phyloP scores from a whole-genome alignment of 495 filamentous ascomycete species.

The Penicillium verhagenii region DNA sequence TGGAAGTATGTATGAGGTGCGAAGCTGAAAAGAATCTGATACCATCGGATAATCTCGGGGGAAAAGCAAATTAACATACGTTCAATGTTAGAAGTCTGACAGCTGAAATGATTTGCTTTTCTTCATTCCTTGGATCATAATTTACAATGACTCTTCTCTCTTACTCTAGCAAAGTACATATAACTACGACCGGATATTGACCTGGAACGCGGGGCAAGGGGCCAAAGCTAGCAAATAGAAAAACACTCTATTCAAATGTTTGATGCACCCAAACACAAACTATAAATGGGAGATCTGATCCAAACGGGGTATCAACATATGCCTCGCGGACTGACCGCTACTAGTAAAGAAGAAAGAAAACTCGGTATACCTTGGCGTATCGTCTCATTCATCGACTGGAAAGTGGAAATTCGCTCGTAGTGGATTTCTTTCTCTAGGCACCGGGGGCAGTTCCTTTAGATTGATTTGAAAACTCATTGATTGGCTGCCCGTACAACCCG shows the following conservation, averaged over 20 bases:
- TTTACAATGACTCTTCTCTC: no score
- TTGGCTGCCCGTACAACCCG: slow-evolving; percentile 11
- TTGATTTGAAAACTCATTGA: neutral
- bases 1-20: neutral
- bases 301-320: slow-evolving; percentile 2
- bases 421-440: neutral
- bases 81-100: neutral
- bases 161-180: no score
- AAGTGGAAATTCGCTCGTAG: neutral
- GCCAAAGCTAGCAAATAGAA: neutral
- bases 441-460: neutral
- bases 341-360: slow-evolving; percentile 1
- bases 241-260: neutral
- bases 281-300: neutral
- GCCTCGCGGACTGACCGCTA: slow-evolving; percentile 1
- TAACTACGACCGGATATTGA: neutral
- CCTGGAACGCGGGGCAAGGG: slow-evolving; percentile 8
- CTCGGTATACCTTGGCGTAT: neutral
- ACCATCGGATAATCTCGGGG: neutral
- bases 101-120: neutral
- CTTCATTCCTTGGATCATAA: neutral
- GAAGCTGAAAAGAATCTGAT: neutral
- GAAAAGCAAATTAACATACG: neutral
- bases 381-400: neutral
- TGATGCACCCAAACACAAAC: neutral